Base-by-base conservation (phyloP, 1,139 yeast genomes). In the Nakaseomyces bracarensis region DNA sequence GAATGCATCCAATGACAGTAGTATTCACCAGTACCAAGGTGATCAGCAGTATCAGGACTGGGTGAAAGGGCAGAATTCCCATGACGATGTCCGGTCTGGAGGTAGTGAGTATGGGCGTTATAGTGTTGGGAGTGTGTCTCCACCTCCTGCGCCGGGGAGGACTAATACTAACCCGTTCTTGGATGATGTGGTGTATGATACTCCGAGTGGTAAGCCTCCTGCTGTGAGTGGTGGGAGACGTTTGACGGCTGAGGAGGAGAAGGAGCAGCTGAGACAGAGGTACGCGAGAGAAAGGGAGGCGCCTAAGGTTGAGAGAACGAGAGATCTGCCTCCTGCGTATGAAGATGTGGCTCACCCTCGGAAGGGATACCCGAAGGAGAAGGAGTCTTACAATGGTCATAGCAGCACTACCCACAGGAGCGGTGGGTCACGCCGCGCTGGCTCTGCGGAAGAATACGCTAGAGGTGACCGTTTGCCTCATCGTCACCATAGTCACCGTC, bases 331-430 rank as follows among this genome's bases (percentile, higher is more conserved):
- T 3, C 86, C 89, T 4, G 68, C 84, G 0, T 80, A 81, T 55
- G 85, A 79, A 50, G 89, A 81, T 53, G 82, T 72, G 15, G 78
- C 84, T 1, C 79, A 78, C 14, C 20, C 46, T 10, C 47, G 43
- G 22, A 47, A 41, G 40, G 23, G 42, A 15, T 52, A 53, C 36
- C 52, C 55, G 27, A 45, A 41, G 36, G 58, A 54, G 42, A 54
- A 53, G 38, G 37, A 39, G 25, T 33, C 43, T 8, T 23, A 36
- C 15, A 33, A 13, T 11, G 36, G 20, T 10, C 20, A 33, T n/a
- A 29, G 36, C 26, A 16, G 36, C 7, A 13, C 8, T 20, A 11
- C 18, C 5, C 36, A 33, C 26, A 20, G 36, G 18, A 29, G 33
- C 19, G 36, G 36, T 4, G 36, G 30, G 6, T 25, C 26, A 11